These are phyloP conservation scores for Melampsora allii-populina DNA, from an alignment of 1,284 basidiomycete species.

Conservation along the genomic window DNA sequence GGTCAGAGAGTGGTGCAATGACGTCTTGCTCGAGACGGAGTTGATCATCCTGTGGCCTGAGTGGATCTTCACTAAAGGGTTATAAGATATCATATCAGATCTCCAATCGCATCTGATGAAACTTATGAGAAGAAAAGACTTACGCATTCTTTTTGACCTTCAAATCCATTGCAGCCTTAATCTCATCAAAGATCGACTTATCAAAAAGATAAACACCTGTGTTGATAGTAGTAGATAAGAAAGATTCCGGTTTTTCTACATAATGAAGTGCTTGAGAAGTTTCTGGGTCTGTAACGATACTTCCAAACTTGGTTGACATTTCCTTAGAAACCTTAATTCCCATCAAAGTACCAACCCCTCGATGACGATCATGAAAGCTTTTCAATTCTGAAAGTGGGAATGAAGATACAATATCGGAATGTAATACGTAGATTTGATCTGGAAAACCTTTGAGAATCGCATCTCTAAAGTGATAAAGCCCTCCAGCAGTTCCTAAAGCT, in stretches of 20 bases:
- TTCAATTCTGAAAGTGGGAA: slow-evolving; percentile 55
- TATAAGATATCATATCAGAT: not conserved
- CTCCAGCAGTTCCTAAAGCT: slow-evolving; percentile 57
- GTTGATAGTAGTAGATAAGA: slow-evolving; percentile 58
- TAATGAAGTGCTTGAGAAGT: slow-evolving; percentile 53
- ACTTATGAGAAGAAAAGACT: slow-evolving; percentile 44
- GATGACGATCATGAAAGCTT: slow-evolving; percentile 56
- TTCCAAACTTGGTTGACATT: slow-evolving; percentile 56
- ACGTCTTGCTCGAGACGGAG: slow-evolving; percentile 59
- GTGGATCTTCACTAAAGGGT: slow-evolving; percentile 53
- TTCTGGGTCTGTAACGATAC: slow-evolving; percentile 56
- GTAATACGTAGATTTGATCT: slow-evolving; percentile 58
- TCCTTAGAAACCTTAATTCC: slow-evolving; percentile 57
- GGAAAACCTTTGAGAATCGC: slow-evolving; percentile 56
- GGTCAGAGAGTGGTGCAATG: slow-evolving; percentile 56
- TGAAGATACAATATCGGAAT: slow-evolving; percentile 58
- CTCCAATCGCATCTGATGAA: not conserved
- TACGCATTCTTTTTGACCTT: slow-evolving; percentile 55
- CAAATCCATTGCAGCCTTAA: slow-evolving; percentile 57
- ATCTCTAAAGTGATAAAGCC: slow-evolving; percentile 53
- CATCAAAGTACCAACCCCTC: slow-evolving; percentile 58
- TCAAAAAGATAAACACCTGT: slow-evolving; percentile 56
- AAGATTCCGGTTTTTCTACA: slow-evolving; percentile 58
- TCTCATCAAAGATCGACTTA: slow-evolving; percentile 57
- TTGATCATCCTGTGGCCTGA: slow-evolving; percentile 56